Evolutionary conservation across 345 rosid genomes (phyloP).

Genomic region (Ceriops decandra): DNA sequence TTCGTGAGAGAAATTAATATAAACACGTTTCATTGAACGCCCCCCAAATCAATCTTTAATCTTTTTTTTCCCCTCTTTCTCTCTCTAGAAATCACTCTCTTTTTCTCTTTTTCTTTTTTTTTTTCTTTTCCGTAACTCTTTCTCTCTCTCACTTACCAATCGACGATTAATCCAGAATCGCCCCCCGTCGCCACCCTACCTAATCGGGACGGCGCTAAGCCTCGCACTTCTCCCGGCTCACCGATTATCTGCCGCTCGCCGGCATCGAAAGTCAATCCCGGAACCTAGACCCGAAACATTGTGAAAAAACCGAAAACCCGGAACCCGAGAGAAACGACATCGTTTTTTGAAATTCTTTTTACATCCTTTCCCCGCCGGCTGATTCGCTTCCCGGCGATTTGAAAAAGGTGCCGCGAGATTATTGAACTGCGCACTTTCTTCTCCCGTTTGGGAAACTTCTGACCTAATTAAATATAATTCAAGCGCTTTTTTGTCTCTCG

Average conservation of each 20-base stretch:
- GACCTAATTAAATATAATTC: conserved; percentile 26
- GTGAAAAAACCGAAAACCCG: no score
- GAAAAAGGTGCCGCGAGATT: conserved; percentile 41
- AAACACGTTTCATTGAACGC: neutral
- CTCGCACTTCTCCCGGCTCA: conserved; percentile 18
- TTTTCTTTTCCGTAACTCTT: conserved; percentile 1
- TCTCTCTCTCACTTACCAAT: conserved; percentile 18
- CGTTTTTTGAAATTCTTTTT: conserved; percentile 16
- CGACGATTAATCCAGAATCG: conserved; percentile 60
- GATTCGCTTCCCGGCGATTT: conserved; percentile 49
- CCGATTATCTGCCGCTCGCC: conserved; percentile 19
- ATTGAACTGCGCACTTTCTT: conserved; percentile 41
- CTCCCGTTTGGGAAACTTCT: conserved; percentile 10
- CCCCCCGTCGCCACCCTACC: conserved; percentile 29
- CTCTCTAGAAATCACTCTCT: neutral
- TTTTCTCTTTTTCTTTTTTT: conserved; percentile 1
- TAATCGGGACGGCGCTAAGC: conserved; percentile 27
- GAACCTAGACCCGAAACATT: conserved; percentile 14
- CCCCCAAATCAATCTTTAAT: neutral
- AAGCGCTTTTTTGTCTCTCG: conserved; percentile 15
- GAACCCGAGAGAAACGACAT: conserved; percentile 14
- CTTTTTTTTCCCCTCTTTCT: conserved; percentile 6
- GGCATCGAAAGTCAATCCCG: conserved; percentile 8
- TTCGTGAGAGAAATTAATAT: neutral
- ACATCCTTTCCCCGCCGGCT: conserved; percentile 29